Evolutionary conservation across 192 early-diverging fungal species (phyloP), one percentile per base, ranked within the genome.

Genomic region (Entrophospora sp.): DNA sequence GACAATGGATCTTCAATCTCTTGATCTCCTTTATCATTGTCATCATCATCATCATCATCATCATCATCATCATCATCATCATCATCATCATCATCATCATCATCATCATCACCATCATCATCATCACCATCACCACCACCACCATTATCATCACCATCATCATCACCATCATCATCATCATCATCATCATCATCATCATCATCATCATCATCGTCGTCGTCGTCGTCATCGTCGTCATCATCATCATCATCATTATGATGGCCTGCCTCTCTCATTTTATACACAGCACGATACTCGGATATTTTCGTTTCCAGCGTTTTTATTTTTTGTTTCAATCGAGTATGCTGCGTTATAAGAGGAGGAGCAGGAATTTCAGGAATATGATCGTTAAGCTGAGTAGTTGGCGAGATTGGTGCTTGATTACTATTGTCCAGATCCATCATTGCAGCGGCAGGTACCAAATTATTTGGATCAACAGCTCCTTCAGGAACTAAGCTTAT

Each of bases 361-460:
- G 80, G 78, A 1, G 75, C 73, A n/a, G 83, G 83, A 43, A 84
- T 84, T 46, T 75, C 72, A 0, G 83, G 83, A 24, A 84, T 73
- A 49, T 79, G 77, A 55, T 83, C 77, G 1, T 69, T 69, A 42
- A 64, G 65, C 3, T 68, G 69, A 30, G 35, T 16, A 28, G 34
- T 10, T 30, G 69, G 57, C n/a, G 66, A 67, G 10, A 34, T 57
- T 38, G 69, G 37, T 53, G 69, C 42, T 48, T 71, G 71, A 6
- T 61, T 63, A 46, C 69, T 73, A 34, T 77, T 66, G 35, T 73
- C 73, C 36, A n/a, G n/a, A n/a, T 76, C 79, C 34, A 67, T 79
- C 61, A 75, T 77, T 18, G 75, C 74, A 34, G 77, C 76, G 16
- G 83, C 83, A 30, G 79, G 69, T 3, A 77, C 77, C n/a, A 84